A percentile compares a stretch with the other conserved stretches of the same genome.
Evolutionary conservation across 108 stramenopile genomes (phyloP).

Genomic region (Cyclotella sp.): DNA sequence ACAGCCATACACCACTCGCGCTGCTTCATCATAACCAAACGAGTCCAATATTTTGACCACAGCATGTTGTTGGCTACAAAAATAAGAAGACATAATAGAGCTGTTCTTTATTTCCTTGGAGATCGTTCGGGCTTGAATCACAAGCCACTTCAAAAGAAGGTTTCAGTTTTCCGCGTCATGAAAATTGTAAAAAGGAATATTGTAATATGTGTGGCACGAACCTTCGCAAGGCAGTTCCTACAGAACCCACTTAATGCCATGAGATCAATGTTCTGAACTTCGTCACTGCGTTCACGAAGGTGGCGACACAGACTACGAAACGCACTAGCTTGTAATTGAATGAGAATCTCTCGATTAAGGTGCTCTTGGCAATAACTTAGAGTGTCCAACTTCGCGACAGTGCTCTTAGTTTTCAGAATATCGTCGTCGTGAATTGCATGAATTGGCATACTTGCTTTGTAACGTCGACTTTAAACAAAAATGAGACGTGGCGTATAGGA

Average conservation of each 20-base stretch:
- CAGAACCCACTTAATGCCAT: constrained; percentile 94
- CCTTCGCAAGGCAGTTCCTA: constrained; percentile 92
- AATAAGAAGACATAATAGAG: constrained; percentile 21
- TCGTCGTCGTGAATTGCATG: constrained; percentile 48
- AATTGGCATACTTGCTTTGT: constrained; percentile 34
- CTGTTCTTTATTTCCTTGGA: constrained; percentile 46
- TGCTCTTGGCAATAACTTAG: background rate
- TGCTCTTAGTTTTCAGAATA: constrained; percentile 25
- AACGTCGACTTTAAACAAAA: constrained; percentile 31
- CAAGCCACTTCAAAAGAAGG: constrained; percentile 68
- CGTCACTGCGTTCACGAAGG: constrained; percentile 76
- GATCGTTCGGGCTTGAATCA: constrained; percentile 77
- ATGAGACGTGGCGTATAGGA: background rate
- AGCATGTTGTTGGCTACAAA: constrained; percentile 29
- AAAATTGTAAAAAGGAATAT: background rate
- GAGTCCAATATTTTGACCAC: constrained; percentile 64
- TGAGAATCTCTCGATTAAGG: constrained; percentile 25
- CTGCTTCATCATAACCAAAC: constrained; percentile 88
- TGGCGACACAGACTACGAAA: constrained; percentile 74
- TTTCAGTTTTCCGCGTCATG: background rate
- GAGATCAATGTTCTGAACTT: constrained; percentile 89
- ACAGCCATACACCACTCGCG: constrained; percentile 86
- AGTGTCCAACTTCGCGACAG: background rate
- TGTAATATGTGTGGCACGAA: constrained; percentile 27
- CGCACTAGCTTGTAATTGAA: constrained; percentile 78